These are phyloP conservation scores for Rhizophagus clarus DNA, from an alignment of 192 early-diverging fungal genomes.

Conservation along the genomic window DNA sequence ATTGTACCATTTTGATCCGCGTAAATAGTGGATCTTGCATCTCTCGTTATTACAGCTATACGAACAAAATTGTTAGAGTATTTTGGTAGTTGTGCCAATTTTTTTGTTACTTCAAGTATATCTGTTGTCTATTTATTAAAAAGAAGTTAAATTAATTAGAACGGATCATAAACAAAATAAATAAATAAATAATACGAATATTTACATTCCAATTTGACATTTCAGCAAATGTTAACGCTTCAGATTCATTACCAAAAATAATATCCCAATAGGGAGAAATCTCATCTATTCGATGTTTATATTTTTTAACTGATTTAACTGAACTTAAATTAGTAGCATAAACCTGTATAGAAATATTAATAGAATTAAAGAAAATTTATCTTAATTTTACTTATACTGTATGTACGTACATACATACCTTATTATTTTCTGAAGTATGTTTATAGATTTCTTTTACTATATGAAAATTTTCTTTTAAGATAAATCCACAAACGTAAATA, in stretches of 20 bases:
- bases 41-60: slow-evolving; percentile 92
- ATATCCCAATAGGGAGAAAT: slow-evolving; percentile 88
- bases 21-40: slow-evolving; percentile 73
- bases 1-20: slow-evolving; percentile 63
- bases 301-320: slow-evolving; percentile 86
- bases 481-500: slow-evolving; percentile 95
- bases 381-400: not conserved
- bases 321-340: slow-evolving; percentile 96
- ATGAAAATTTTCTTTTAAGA: slow-evolving; percentile 86
- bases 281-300: slow-evolving; percentile 77
- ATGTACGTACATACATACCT: slow-evolving; percentile 42
- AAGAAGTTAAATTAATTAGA: not conserved
- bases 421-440: slow-evolving; percentile 82
- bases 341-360: slow-evolving; percentile 30
- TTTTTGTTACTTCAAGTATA: slow-evolving; percentile 78
- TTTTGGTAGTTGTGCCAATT: slow-evolving; percentile 84
- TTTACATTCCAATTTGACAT: slow-evolving; percentile 62
- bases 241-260: slow-evolving; percentile 96
- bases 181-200: not conserved
- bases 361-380: not conserved
- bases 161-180: not conserved
- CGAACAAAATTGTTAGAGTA: slow-evolving; percentile 67
- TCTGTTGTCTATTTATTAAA: slow-evolving; percentile 45
- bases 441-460: slow-evolving; percentile 84
- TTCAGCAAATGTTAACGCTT: slow-evolving; percentile 81